Percentiles rank a stretch among this genome's conserved stretches.
These are phyloP conservation scores for Cucumis cinereus DNA, from an alignment of 306 rosid species.

Conservation along the genomic window DNA sequence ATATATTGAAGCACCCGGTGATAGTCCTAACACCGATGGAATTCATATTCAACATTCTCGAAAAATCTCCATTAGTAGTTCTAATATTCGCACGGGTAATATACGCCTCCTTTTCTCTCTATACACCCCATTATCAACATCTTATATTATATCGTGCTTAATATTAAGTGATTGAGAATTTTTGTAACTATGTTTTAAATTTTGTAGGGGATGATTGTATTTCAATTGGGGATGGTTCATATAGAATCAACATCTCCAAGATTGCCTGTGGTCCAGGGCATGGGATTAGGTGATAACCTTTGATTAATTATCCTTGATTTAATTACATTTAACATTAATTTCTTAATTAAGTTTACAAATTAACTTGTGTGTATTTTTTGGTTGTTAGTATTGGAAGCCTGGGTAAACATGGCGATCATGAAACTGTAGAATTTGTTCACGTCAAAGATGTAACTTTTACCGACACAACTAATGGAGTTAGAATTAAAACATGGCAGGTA, in stretches of 20 bases:
- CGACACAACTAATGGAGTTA: not conserved
- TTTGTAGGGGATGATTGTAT: constrained; percentile 1
- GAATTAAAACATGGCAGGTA: constrained; percentile 15
- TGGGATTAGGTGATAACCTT: not conserved
- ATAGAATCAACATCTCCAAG: not conserved
- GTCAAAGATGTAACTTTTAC: constrained; percentile 6
- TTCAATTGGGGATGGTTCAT: constrained; percentile 6
- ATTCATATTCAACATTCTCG: constrained; percentile 6
- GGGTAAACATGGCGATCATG: not conserved
- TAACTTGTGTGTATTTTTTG: not conserved
- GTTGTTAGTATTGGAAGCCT: constrained; percentile 4
- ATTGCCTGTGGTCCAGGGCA: constrained; percentile 1
- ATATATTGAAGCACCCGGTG: not conserved
- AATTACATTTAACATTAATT: not conserved
- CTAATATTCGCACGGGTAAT: not conserved
- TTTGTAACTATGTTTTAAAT: too few species aligned
- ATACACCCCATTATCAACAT: too few species aligned
- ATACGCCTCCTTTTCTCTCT: too few species aligned
- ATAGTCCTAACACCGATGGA: constrained; percentile 2
- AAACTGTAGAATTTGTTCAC: not conserved
- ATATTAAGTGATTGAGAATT: too few species aligned
- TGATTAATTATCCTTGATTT: not conserved
- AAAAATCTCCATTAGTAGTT: not conserved
- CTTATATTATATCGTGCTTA: too few species aligned
- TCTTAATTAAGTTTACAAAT: not conserved